These are phyloP conservation scores for Gynostemma pentaphyllum DNA, from an alignment of 306 rosid species.

Conservation along the genomic window DNA sequence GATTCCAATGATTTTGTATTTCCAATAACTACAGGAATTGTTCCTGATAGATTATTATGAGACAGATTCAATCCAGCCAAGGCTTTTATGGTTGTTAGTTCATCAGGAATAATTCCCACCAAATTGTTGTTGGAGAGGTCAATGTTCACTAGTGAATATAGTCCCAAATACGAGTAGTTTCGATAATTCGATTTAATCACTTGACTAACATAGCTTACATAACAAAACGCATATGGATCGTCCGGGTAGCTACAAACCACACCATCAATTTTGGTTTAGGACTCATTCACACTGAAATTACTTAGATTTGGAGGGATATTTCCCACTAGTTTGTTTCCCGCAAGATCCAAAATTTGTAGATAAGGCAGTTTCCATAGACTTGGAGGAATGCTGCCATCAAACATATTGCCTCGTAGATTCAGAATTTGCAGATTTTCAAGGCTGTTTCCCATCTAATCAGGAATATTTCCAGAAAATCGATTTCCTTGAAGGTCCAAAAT, in stretches of 20 bases:
- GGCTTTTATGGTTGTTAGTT: background rate
- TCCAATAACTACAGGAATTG: too few species aligned
- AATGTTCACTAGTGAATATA: background rate
- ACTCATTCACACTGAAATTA: background rate
- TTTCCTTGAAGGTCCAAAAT: background rate
- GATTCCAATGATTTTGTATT: too few species aligned
- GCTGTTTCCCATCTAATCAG: background rate
- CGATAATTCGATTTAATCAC: too few species aligned
- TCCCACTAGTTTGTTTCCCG: too few species aligned
- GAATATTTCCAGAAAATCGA: background rate
- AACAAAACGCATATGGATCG: too few species aligned
- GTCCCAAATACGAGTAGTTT: background rate
- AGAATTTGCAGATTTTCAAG: background rate
- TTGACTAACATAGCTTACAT: background rate
- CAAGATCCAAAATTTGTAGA: slow-evolving; percentile 5
- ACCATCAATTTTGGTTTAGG: too few species aligned
- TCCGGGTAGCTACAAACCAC: too few species aligned
- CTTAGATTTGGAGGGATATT: background rate
- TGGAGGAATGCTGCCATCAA: too few species aligned
- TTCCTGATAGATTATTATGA: slow-evolving; percentile 1
- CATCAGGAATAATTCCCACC: slow-evolving; percentile 1
- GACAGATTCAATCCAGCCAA: too few species aligned
- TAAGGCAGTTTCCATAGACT: too few species aligned
- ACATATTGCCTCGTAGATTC: background rate
- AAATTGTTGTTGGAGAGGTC: too few species aligned